A percentile compares a stretch with the other conserved stretches of the same genome.
Evolutionary conservation across 441 rosid species (phyloP).

Genomic region (Corymbia calophylla): DNA sequence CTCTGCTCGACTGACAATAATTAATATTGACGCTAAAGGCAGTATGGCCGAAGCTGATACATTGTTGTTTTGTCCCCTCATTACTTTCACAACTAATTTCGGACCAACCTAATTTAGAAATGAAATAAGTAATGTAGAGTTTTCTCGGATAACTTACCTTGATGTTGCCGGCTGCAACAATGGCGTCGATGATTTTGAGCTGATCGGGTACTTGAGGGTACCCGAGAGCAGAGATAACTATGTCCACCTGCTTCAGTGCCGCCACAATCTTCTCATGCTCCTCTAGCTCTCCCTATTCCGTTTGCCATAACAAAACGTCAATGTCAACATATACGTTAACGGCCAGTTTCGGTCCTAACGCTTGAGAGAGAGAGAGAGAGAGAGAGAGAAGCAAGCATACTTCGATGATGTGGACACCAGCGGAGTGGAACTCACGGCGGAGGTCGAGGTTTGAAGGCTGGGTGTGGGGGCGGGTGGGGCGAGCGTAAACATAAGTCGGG

Average conservation of each 20-base stretch:
- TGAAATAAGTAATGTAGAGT: too few relatives aligned
- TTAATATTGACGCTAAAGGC: not conserved
- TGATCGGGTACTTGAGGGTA: constrained; percentile 22
- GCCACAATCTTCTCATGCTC: constrained; percentile 28
- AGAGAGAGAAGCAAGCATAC: constrained; percentile 1
- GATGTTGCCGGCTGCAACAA: constrained; percentile 30
- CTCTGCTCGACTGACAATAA: not conserved
- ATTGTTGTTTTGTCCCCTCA: too few relatives aligned
- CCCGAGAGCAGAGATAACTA: constrained; percentile 26
- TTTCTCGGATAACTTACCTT: constrained; percentile 12
- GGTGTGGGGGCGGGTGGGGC: constrained; percentile 9
- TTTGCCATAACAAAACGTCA: not conserved
- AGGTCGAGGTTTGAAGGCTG: not conserved
- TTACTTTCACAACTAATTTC: not conserved
- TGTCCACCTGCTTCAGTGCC: constrained; percentile 13
- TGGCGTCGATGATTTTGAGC: constrained; percentile 30
- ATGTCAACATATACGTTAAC: not conserved
- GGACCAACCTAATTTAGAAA: not conserved
- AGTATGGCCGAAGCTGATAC: not conserved
- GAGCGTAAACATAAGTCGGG: constrained; percentile 22
- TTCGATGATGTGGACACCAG: constrained; percentile 22
- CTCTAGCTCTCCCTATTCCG: constrained; percentile 24
- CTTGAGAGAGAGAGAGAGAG: not conserved
- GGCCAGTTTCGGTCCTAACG: not conserved
- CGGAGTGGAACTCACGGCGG: constrained; percentile 8